These are phyloP conservation scores for Wickerhamomyces canadensis DNA, from an alignment of 805 yeast genomes.

Conservation along the genomic window DNA sequence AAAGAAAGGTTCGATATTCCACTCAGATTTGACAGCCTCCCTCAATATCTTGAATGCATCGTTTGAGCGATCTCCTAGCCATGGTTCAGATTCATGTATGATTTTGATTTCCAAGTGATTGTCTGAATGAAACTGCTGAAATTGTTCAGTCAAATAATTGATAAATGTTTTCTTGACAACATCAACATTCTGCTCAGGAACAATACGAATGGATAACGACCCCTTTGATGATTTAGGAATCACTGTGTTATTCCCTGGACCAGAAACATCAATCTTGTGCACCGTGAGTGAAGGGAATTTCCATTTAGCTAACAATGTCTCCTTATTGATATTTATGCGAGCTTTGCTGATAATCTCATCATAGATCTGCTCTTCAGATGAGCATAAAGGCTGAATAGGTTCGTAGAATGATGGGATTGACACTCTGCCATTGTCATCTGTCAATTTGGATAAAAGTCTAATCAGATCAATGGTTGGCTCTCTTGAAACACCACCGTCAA, in stretches of 20 bases:
- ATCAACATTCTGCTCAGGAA: conserved; percentile 77
- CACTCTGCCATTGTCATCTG: conserved; percentile 49
- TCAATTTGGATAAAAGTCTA: conserved; percentile 60
- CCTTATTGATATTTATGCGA: conserved; percentile 29
- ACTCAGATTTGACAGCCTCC: conserved; percentile 56
- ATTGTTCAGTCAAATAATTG: conserved; percentile 40
- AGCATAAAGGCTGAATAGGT: conserved; percentile 52
- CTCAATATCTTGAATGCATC: conserved; percentile 64
- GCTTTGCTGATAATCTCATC: conserved; percentile 48
- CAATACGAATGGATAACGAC: conserved; percentile 75
- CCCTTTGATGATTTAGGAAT: conserved; percentile 81
- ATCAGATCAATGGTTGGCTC: conserved; percentile 90
- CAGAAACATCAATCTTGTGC: conserved; percentile 80
- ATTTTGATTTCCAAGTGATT: conserved; percentile 59
- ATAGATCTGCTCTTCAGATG: conserved; percentile 55
- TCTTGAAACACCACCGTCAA: conserved; percentile 85
- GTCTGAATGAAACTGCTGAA: conserved; percentile 45
- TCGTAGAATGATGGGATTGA: conserved; percentile 67
- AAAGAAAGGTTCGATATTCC: conserved; percentile 79
- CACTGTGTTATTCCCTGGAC: conserved; percentile 85
- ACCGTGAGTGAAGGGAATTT: conserved; percentile 83
- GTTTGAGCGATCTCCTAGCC: conserved; percentile 87
- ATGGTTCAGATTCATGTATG: conserved; percentile 87
- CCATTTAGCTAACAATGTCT: conserved; percentile 76
- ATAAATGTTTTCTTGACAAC: conserved; percentile 48